Conservation (phyloP, 495 filamentous ascomycete species). For the Cladorrhinum samala region DNA sequence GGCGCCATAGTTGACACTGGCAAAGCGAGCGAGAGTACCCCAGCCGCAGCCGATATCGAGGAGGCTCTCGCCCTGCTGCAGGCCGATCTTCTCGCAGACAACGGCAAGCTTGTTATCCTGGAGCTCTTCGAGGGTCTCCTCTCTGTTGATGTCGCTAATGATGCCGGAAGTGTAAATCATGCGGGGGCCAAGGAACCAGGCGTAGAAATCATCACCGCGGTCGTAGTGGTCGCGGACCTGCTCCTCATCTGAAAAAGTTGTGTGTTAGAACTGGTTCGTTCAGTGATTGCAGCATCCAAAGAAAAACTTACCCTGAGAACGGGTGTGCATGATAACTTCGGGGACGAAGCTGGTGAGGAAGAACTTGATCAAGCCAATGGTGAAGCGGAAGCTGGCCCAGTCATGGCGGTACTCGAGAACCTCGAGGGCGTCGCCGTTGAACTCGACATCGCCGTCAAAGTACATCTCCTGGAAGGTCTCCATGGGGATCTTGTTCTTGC, state of each 20-base stretch:
- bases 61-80: constrained; percentile 63
- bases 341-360: constrained; percentile 54
- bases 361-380: constrained; percentile 51
- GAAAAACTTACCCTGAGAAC: constrained; percentile 56
- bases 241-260: constrained; percentile 58
- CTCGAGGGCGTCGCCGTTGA: constrained; percentile 78
- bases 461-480: constrained; percentile 88
- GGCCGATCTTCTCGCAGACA: constrained; percentile 78
- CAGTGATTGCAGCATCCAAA: not conserved
- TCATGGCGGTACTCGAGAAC: constrained; percentile 79
- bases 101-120: constrained; percentile 85
- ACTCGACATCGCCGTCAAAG: constrained; percentile 77
- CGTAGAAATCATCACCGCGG: constrained; percentile 83
- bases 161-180: constrained; percentile 89
- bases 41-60: constrained; percentile 85
- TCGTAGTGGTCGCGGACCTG: constrained; percentile 86
- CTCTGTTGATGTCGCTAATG: constrained; percentile 65
- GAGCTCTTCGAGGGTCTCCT: constrained; percentile 76
- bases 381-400: constrained; percentile 81
- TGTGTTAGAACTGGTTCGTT: constrained; percentile 15
- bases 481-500: constrained; percentile 75
- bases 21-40: constrained; percentile 78
- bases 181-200: constrained; percentile 81
- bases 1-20: constrained; percentile 71
- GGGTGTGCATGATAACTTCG: constrained; percentile 73